phyloP scores from a whole-genome alignment of 805 yeast genomes.

The Jamesozyma piceae region DNA sequence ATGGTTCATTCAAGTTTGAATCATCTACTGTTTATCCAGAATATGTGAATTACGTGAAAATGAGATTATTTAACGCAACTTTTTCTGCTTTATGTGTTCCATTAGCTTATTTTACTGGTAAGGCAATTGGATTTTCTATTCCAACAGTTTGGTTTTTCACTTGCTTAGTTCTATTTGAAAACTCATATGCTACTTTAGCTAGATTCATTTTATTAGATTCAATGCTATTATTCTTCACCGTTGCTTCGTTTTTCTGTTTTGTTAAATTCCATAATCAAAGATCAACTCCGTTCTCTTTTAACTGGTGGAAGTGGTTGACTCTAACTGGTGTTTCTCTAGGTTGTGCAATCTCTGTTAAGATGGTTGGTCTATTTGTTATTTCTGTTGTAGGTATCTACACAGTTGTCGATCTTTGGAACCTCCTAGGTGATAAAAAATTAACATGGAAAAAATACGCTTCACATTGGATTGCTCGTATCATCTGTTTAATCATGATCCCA shows the following conservation, averaged over 20 bases:
- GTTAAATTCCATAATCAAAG: constrained; percentile 45
- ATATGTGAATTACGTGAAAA: constrained; percentile 46
- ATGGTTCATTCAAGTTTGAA: constrained; percentile 66
- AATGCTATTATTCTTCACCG: constrained; percentile 66
- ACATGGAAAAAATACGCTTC: constrained; percentile 39
- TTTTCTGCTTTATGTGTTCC: constrained; percentile 63
- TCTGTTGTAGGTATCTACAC: constrained; percentile 85
- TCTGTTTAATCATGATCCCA: constrained; percentile 60
- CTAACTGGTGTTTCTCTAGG: constrained; percentile 83
- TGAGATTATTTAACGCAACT: constrained; percentile 64
- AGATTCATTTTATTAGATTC: constrained; percentile 71
- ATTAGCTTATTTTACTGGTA: constrained; percentile 60
- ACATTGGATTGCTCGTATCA: constrained; percentile 61
- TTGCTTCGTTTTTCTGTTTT: constrained; percentile 55
- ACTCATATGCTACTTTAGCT: constrained; percentile 58
- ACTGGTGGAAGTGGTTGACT: constrained; percentile 93
- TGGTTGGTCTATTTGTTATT: constrained; percentile 93
- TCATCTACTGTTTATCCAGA: constrained; percentile 60
- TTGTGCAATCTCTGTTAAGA: constrained; percentile 84
- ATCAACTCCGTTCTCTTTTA: constrained; percentile 46
- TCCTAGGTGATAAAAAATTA: constrained; percentile 59
- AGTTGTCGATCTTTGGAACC: constrained; percentile 75
- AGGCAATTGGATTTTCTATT: constrained; percentile 43
- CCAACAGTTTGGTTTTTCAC: constrained; percentile 52
- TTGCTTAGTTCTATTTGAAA: constrained; percentile 56